Evolutionary conservation across 2,329 filamentous ascomycete species (phyloP).

Genomic region (Thielaviopsis punctulata): DNA sequence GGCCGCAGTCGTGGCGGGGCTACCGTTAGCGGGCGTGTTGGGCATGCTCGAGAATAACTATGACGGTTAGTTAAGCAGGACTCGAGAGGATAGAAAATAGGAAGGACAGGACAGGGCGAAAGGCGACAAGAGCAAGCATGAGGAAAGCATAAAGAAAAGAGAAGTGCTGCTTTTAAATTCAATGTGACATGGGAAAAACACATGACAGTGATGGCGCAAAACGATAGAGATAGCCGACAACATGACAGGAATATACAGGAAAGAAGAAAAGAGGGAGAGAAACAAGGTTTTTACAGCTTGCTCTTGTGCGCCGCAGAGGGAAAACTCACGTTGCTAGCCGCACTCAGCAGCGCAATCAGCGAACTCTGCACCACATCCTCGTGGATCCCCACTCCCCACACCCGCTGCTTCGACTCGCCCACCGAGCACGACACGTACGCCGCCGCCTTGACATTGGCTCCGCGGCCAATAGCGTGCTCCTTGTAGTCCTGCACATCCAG

Average conservation of each 20-base stretch:
- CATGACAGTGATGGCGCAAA: not conserved
- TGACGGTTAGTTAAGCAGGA: not conserved
- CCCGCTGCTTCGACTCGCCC: constrained; percentile 46
- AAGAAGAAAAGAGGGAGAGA: not conserved
- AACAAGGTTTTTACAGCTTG: constrained; percentile 15
- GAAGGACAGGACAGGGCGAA: not conserved
- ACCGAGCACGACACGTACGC: constrained; percentile 84
- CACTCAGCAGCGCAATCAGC: constrained; percentile 69
- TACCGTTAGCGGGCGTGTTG: constrained; percentile 4
- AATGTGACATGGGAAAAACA: not conserved
- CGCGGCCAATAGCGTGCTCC: constrained; percentile 78
- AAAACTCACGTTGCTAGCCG: constrained; percentile 63
- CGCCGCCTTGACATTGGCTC: constrained; percentile 75
- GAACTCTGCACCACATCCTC: constrained; percentile 84
- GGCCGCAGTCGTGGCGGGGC: not conserved
- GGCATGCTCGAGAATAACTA: constrained; percentile 9
- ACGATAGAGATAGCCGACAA: not conserved
- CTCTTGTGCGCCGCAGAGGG: constrained; percentile 6
- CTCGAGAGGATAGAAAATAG: not conserved
- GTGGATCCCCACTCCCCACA: constrained; percentile 86
- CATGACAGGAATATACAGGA: not conserved
- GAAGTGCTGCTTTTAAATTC: too few species aligned
- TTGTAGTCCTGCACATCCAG: constrained; percentile 90
- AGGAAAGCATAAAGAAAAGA: not conserved
- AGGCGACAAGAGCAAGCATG: not conserved